Evolutionary conservation across 75 land plant genomes (phyloP), one percentile per base, ranked within the genome.

Genomic region (Cryptomeria japonica): DNA sequence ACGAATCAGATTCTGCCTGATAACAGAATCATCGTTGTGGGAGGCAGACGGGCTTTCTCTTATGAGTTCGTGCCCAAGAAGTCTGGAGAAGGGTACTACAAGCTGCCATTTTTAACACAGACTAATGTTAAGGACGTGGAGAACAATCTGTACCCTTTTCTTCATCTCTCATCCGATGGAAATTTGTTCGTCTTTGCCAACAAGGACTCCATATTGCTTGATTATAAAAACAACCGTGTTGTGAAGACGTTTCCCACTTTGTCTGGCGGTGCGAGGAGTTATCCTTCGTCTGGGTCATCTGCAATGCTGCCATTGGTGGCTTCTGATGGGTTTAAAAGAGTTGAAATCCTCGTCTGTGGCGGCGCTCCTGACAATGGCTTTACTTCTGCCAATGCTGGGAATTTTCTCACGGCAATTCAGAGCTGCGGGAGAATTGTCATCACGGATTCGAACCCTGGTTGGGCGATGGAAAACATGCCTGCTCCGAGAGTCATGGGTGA

Each of bases 1-100:
- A 87, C 91, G 31, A 94, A 93, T 84, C 94, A 94, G 80, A 93
- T 95, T 58, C 85, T 95, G 39, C 96, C 94, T 9, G 94, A 95
- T 80, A 91, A 90, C 4, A 75, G 90, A 31, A 83, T 93, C 13
- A 93, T 94, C 13, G 90, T 95, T 14, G 89, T 95, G 41, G 96
- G 96, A 25, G 96, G 96, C 0, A 87, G 93, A 39, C 86, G 89
- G 28, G 51, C 58, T 5, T 91, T 87, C 86, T 91, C 68, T 58
- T 91, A 91, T 49, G 93, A 93, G 41, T 91, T 93, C 78, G 83
- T 80, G 36, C 93, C 93, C 10, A 86, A 88, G 70, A 31, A 18
- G 38, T 28, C 64, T 1, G 36, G 38, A 3, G 83, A 58, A 7
- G 76, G 64, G 39, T 31, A 72, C 55, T 84, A 31, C 72, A 31